These are phyloP conservation scores for Mangifera indica DNA, from an alignment of 345 rosid species.

Conservation along the genomic window DNA sequence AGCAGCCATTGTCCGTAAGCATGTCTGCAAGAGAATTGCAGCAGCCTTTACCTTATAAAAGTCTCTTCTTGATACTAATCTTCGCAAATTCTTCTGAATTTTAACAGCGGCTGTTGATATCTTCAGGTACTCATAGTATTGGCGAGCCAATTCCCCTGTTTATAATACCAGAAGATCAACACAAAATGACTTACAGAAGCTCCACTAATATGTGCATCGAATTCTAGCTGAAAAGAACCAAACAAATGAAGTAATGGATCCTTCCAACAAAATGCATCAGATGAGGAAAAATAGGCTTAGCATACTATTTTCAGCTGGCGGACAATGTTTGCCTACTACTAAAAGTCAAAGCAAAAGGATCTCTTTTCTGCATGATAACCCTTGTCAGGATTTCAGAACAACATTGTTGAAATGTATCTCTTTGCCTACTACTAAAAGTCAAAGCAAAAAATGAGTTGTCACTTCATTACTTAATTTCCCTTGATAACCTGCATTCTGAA, in stretches of 20 bases:
- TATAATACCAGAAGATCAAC: conserved; percentile 20
- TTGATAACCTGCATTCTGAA: not conserved
- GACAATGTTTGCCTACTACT: not conserved
- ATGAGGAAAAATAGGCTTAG: conserved; percentile 3
- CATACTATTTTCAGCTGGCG: not conserved
- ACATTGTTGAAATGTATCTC: no score
- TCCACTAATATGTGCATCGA: not conserved
- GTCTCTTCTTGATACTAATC: conserved; percentile 50
- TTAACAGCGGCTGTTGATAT: conserved; percentile 59
- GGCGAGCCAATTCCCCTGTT: conserved; percentile 54
- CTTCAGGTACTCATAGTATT: conserved; percentile 36
- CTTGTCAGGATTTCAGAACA: not conserved
- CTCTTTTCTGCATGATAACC: not conserved
- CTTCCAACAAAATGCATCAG: not conserved
- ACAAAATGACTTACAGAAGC: not conserved
- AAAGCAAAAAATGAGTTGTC: not conserved
- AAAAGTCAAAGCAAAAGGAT: not conserved
- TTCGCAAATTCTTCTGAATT: conserved; percentile 70
- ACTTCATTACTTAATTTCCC: not conserved
- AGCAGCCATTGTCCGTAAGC: conserved; percentile 53
- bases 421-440: no score
- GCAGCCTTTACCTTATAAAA: conserved; percentile 44
- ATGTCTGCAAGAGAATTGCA: conserved; percentile 62
- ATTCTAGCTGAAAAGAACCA: conserved; percentile 1
- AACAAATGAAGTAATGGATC: not conserved